A percentile compares a stretch with the other conserved stretches of the same genome.
phyloP scores from a whole-genome alignment of 1,284 basidiomycete species.

The Trametes polyzona region DNA sequence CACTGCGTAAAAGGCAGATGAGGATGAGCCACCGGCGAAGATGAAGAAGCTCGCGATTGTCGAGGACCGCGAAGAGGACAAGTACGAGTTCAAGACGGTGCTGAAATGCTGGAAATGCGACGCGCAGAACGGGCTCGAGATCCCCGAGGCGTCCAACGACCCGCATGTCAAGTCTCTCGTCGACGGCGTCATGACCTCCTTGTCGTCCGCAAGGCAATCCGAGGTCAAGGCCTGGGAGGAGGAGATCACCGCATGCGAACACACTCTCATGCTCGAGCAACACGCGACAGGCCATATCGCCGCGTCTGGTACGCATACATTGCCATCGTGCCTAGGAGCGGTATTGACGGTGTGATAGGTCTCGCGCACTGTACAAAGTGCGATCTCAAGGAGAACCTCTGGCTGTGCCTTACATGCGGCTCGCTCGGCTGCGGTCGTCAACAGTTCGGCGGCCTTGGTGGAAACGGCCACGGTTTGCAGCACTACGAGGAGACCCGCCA shows the following conservation, averaged over 20 bases:
- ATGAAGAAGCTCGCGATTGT: constrained; percentile 89
- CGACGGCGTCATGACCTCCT: constrained; percentile 77
- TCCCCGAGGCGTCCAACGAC: constrained; percentile 43
- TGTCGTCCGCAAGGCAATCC: constrained; percentile 89
- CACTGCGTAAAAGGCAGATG: constrained; percentile 44
- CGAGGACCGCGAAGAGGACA: constrained; percentile 87
- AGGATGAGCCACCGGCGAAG: constrained; percentile 83
- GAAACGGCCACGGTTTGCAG: constrained; percentile 88
- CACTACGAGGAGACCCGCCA: constrained; percentile 85
- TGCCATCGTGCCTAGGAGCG: no score
- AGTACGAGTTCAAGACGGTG: constrained; percentile 73
- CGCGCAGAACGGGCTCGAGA: constrained; percentile 51
- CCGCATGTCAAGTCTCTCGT: constrained; percentile 61
- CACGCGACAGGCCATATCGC: constrained; percentile 54
- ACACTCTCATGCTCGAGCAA: constrained; percentile 83
- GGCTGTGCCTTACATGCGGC: constrained; percentile 96
- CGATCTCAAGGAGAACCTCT: constrained; percentile 87
- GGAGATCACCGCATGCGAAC: constrained; percentile 88
- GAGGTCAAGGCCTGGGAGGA: constrained; percentile 99
- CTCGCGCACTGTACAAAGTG: constrained; percentile 80
- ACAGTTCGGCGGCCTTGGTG: constrained; percentile 85
- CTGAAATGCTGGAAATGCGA: constrained; percentile 84
- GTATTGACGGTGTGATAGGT: constrained; percentile 45
- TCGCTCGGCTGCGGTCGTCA: constrained; percentile 90
- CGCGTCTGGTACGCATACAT: constrained; percentile 48